phyloP scores from a whole-genome alignment of 2,329 filamentous ascomycete species.

The Monosporascus ibericus region DNA sequence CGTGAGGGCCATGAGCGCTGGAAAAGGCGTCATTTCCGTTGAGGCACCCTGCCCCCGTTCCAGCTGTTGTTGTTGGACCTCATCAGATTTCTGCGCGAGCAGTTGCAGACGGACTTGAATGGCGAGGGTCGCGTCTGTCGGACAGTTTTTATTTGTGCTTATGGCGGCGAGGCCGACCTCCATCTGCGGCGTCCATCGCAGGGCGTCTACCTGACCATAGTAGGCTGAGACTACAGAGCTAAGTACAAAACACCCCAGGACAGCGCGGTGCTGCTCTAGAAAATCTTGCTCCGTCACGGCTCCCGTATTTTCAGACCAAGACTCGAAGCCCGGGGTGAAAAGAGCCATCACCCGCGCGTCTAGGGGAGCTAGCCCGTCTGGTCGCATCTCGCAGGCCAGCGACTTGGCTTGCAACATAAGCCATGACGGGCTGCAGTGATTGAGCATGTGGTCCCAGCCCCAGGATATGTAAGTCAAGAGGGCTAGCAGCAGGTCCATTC shows the following conservation, averaged over 20 bases:
- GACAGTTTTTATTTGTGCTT: slow-evolving; percentile 16
- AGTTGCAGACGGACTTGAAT: slow-evolving; percentile 31
- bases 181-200: slow-evolving; percentile 33
- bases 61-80: slow-evolving; percentile 23
- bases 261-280: slow-evolving; percentile 20
- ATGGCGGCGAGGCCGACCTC: slow-evolving; percentile 28
- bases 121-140: slow-evolving; percentile 24
- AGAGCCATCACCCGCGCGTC: slow-evolving; percentile 25
- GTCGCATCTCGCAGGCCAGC: slow-evolving; percentile 28
- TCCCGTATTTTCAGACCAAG: slow-evolving; percentile 6
- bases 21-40: slow-evolving; percentile 6
- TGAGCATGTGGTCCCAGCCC: slow-evolving; percentile 30
- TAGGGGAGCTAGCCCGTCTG: slow-evolving; percentile 24
- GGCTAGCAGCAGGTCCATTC: slow-evolving; percentile 27
- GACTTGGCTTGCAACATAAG: slow-evolving; percentile 32
- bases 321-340: slow-evolving; percentile 22
- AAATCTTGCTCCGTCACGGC: slow-evolving; percentile 13
- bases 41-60: slow-evolving; percentile 6
- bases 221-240: slow-evolving; percentile 28
- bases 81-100: slow-evolving; percentile 23
- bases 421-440: slow-evolving; percentile 24
- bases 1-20: slow-evolving; percentile 22
- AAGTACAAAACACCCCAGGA: slow-evolving; percentile 26
- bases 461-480: slow-evolving; percentile 31
- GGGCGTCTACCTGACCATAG: slow-evolving; percentile 26